phyloP scores from a whole-genome alignment of 1,284 basidiomycete species.

The Phellinidium pouzarii region DNA sequence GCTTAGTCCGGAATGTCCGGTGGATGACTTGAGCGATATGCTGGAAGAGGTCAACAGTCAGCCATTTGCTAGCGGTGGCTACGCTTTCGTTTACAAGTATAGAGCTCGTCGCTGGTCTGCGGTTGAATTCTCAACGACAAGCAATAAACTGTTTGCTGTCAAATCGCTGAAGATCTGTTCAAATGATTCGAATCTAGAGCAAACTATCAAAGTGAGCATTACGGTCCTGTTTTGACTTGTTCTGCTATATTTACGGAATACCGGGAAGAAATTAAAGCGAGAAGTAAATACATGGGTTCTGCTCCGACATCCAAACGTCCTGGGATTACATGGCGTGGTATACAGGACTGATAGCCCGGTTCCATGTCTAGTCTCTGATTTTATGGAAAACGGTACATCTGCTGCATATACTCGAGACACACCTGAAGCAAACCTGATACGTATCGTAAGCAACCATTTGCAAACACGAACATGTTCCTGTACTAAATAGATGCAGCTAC shows the following conservation, averaged over 20 bases:
- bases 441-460: neutral
- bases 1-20: neutral
- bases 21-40: neutral
- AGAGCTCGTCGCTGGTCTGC: neutral
- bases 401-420: neutral
- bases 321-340: neutral
- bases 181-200: neutral
- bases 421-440: neutral
- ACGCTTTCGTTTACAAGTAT: neutral
- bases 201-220: neutral
- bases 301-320: neutral
- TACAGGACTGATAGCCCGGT: neutral
- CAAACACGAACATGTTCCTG: neutral
- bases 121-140: neutral
- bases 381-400: constrained; percentile 4
- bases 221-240: neutral
- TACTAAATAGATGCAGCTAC: neutral
- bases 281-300: neutral
- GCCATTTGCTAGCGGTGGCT: neutral
- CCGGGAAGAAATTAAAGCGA: neutral
- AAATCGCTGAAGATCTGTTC: neutral
- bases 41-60: neutral
- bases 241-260: neutral
- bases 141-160: neutral
- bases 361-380: constrained; percentile 4